A percentile compares a stretch with the other conserved stretches of the same genome.
Evolutionary conservation across 2,329 filamentous ascomycete genomes (phyloP).

Genomic region (Colletotrichum ledebouriae): DNA sequence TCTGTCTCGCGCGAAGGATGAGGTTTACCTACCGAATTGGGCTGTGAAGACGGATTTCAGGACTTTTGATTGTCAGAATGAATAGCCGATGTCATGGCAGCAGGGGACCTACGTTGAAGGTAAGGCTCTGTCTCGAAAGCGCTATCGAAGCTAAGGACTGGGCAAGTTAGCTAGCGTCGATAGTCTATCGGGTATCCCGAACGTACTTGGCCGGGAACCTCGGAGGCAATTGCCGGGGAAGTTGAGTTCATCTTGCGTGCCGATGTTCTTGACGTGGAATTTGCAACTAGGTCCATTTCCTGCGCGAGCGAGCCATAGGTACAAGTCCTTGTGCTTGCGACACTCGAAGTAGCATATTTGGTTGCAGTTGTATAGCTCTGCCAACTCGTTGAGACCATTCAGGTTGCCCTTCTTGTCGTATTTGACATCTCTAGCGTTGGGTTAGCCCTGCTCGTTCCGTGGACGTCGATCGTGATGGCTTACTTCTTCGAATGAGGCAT

Average conservation of each 20-base stretch:
- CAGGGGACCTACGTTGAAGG: constrained; percentile 60
- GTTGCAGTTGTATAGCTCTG: constrained; percentile 70
- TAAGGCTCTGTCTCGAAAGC: constrained; percentile 87
- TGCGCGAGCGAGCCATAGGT: constrained; percentile 82
- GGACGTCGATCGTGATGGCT: neutral
- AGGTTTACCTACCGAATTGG: constrained; percentile 61
- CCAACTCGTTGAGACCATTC: constrained; percentile 80
- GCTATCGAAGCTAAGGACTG: constrained; percentile 74
- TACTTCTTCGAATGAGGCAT: constrained; percentile 90
- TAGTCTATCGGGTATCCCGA: too few species aligned
- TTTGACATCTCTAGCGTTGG: constrained; percentile 73
- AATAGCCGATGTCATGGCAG: neutral
- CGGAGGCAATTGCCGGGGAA: constrained; percentile 93
- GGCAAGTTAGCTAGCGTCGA: too few species aligned
- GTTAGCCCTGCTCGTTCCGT: neutral
- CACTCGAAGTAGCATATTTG: constrained; percentile 83
- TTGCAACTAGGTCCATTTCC: constrained; percentile 66
- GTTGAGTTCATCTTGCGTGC: constrained; percentile 96
- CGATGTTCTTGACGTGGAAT: constrained; percentile 86
- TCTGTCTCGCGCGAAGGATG: too few species aligned
- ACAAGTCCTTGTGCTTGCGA: constrained; percentile 92
- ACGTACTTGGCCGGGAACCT: neutral
- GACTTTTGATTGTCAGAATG: constrained; percentile 52
- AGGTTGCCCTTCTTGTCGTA: constrained; percentile 96
- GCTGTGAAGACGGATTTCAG: constrained; percentile 90